Evolutionary conservation across 306 rosid species (phyloP).

Genomic region (Neltuma alba): DNA sequence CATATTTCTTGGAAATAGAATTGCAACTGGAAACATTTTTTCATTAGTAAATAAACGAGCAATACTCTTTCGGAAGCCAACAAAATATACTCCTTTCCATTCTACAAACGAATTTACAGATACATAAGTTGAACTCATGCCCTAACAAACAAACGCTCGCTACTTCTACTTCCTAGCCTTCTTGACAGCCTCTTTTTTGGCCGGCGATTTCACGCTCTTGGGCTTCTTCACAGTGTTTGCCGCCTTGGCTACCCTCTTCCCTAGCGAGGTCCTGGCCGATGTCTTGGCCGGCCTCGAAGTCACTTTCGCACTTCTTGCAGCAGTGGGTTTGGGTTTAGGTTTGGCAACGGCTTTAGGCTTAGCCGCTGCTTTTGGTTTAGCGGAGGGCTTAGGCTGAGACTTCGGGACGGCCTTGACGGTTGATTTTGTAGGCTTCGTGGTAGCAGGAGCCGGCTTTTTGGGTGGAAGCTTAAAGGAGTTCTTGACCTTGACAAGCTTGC

Average conservation of each 20-base stretch:
- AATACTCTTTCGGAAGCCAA: neutral
- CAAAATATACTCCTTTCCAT: neutral
- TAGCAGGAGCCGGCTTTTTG: conserved; percentile 4
- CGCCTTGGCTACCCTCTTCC: conserved; percentile 55
- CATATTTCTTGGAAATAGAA: too few relatives aligned
- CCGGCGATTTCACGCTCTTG: conserved; percentile 61
- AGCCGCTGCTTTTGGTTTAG: conserved; percentile 2
- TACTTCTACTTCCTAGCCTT: conserved; percentile 50
- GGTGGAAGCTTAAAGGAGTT: conserved; percentile 72
- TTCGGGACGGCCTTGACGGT: conserved; percentile 15
- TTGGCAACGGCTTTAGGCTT: conserved; percentile 42
- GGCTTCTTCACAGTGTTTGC: conserved; percentile 41
- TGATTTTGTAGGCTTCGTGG: conserved; percentile 44
- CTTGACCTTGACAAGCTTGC: conserved; percentile 72
- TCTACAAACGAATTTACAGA: conserved; percentile 6
- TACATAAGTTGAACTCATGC: neutral
- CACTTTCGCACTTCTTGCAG: conserved; percentile 18
- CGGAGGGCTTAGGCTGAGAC: conserved; percentile 36
- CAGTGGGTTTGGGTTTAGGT: conserved; percentile 42
- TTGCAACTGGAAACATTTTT: neutral
- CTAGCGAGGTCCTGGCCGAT: conserved; percentile 49
- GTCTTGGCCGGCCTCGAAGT: conserved; percentile 40
- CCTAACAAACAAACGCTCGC: neutral
- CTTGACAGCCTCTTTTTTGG: conserved; percentile 47
- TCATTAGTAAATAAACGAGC: neutral